Percentiles rank a stretch among this genome's conserved stretches.
These are phyloP conservation scores for Hypoxylon sp. DNA, from an alignment of 2,329 filamentous ascomycete species.

Conservation along the genomic window DNA sequence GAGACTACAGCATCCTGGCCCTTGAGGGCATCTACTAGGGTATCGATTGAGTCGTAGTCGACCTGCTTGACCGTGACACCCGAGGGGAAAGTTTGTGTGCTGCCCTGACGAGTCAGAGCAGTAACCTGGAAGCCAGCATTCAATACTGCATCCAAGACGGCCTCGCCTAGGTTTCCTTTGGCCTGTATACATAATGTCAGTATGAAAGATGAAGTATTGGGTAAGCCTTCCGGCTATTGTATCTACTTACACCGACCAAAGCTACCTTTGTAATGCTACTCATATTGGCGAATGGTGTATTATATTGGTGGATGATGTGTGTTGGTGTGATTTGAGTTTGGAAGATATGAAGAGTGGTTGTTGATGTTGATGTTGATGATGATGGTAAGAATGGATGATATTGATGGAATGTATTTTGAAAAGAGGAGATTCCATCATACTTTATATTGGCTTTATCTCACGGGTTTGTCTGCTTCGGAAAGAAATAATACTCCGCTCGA, in stretches of 20 bases:
- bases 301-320: slow-evolving; percentile 2
- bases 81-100: slow-evolving; percentile 47
- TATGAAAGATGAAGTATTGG: neutral
- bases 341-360: neutral
- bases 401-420: too few species aligned
- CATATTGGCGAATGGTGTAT: too few species aligned
- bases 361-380: slow-evolving; percentile 3
- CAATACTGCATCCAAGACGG: slow-evolving; percentile 51
- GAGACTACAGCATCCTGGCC: slow-evolving; percentile 68
- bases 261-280: slow-evolving; percentile 34
- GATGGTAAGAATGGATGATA: too few species aligned
- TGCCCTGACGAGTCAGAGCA: slow-evolving; percentile 60
- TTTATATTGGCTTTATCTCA: too few species aligned
- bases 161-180: slow-evolving; percentile 49
- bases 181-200: slow-evolving; percentile 30
- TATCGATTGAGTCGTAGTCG: slow-evolving; percentile 58
- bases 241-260: slow-evolving; percentile 35
- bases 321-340: neutral
- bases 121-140: slow-evolving; percentile 59
- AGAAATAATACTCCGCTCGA: too few species aligned
- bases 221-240: neutral
- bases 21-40: slow-evolving; percentile 58
- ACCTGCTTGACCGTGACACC: slow-evolving; percentile 55
- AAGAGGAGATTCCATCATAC: too few species aligned
- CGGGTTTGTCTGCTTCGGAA: too few species aligned